phyloP scores from a whole-genome alignment of 176 grass and related monocot genomes.

The Rhynchospora tenuis region DNA sequence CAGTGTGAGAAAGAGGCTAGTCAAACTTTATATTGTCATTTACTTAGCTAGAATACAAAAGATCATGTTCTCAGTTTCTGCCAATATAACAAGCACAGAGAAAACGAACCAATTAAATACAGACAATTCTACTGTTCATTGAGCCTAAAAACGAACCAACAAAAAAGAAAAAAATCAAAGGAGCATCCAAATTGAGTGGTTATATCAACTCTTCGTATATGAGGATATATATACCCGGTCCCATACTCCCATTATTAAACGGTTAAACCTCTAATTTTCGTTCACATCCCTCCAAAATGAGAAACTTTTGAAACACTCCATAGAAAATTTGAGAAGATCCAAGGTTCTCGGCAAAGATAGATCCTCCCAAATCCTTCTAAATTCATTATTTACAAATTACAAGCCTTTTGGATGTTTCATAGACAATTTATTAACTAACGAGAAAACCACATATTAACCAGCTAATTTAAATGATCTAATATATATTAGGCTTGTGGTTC shows the following conservation, averaged over 20 bases:
- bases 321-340: background rate
- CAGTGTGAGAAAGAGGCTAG: background rate
- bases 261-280: background rate
- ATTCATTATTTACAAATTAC: background rate
- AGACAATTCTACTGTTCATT: background rate
- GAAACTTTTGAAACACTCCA: background rate
- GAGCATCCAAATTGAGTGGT: background rate
- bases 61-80: constrained; percentile 10
- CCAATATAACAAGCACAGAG: background rate
- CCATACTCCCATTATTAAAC: too few species aligned
- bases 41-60: background rate
- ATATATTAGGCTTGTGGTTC: background rate
- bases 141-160: constrained; percentile 8
- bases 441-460: background rate
- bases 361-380: background rate
- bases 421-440: background rate
- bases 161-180: background rate
- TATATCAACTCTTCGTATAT: background rate
- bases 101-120: background rate
- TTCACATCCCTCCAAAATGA: background rate
- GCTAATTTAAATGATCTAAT: background rate
- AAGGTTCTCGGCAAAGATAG: background rate
- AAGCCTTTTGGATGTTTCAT: background rate
- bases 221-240: background rate
- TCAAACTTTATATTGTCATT: background rate